Evolutionary conservation across 2,329 filamentous ascomycete genomes (phyloP).

Genomic region (Epichloe festucae): DNA sequence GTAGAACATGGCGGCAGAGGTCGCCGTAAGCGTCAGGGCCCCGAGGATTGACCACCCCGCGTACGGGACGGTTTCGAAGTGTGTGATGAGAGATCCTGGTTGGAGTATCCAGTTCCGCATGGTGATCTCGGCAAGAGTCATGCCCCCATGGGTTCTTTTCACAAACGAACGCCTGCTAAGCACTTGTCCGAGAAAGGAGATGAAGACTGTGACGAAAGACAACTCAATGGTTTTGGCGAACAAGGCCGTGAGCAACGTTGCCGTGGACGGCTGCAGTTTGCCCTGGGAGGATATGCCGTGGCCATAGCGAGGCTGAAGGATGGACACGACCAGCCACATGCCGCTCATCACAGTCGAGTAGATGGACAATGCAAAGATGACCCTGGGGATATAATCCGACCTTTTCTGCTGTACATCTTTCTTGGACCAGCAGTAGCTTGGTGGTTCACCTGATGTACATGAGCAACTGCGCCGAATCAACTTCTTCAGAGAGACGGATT

Average conservation of each 20-base stretch:
- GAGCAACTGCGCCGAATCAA: not conserved
- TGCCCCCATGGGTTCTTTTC: constrained; percentile 48
- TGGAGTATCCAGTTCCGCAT: constrained; percentile 67
- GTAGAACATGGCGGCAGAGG: constrained; percentile 57
- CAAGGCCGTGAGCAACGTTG: constrained; percentile 53
- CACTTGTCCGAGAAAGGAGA: constrained; percentile 62
- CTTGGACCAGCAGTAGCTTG: constrained; percentile 20
- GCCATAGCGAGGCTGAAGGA: constrained; percentile 51
- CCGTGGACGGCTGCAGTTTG: constrained; percentile 46
- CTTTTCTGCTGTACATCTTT: constrained; percentile 19
- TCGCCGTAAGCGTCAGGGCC: constrained; percentile 46
- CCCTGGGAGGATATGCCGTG: constrained; percentile 38
- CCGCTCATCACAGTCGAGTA: constrained; percentile 53
- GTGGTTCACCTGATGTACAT: constrained; percentile 12
- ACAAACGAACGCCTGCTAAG: constrained; percentile 56
- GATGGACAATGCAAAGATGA: constrained; percentile 35
- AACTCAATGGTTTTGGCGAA: constrained; percentile 67
- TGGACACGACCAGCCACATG: constrained; percentile 51
- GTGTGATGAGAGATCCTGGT: constrained; percentile 59
- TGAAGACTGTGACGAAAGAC: constrained; percentile 65
- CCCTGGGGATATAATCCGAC: constrained; percentile 36
- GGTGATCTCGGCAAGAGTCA: constrained; percentile 63
- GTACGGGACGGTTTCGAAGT: constrained; percentile 51
- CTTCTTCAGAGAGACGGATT: no score
- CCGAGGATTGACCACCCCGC: constrained; percentile 53